Base-by-base conservation (phyloP, 768 basidiomycete genomes). In the Suillus luteus region DNA sequence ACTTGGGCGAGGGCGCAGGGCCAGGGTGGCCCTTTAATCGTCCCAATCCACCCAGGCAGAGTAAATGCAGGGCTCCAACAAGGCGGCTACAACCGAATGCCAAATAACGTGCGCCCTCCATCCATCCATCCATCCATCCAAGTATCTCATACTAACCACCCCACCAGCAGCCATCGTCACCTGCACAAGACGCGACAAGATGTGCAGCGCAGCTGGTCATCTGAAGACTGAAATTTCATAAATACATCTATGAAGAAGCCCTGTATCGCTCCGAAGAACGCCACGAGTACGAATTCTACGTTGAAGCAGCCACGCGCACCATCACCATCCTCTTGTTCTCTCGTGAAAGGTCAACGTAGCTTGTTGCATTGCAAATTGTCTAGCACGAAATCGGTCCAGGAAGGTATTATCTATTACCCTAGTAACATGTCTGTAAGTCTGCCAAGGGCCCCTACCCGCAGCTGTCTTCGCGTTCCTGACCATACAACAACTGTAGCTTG, bases 281-380 rank as follows among this genome's bases (percentile, higher is more conserved):
- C 7, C 97, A 99, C 74, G 96, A 98, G 76, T 99, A 98, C 74
- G 96, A 98, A 74, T 99, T 97, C 80, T 94, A 99, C 73, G 93
- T 99, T 70, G 96, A 99, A 72, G 96, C 95, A 8, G 91, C 98
- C 70, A 84, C 88, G 10, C 90, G 95, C 60, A 97, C 96, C 4
- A 96, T 99, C 69, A 81, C 86, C 9, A 82, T 94, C 70, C 40
- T 41, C 41, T 43, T 43, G 41, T 43, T 43, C 41, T 43, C 17
- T 43, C 41, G 14, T 43, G 41, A 17, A 15, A 41, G 40, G 40
- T 41, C 40, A 6, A 17, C 40, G 40, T 15, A 41, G 41, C 17
- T 43, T 43, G 17, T 17, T 17, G 41, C 8, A 17, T 43, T 17
- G 41, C 17, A 43, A 43, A 19, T 43, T 43, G 41, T 7, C 15